A percentile compares a stretch with the other conserved stretches of the same genome.
These are phyloP conservation scores for Nicotiana otophora DNA, from an alignment of 257 asterid species.

Conservation along the genomic window DNA sequence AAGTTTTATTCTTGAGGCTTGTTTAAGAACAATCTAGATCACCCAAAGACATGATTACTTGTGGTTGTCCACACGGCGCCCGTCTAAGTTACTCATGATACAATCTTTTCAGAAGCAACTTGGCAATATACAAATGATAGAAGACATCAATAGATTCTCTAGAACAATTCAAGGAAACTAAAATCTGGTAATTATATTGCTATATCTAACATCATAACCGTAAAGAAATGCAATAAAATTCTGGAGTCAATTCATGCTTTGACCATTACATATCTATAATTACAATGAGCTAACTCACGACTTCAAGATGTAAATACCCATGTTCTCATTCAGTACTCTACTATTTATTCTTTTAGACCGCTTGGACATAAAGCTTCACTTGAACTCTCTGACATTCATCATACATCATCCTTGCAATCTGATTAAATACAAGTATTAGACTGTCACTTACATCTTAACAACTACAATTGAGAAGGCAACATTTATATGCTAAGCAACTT, in stretches of 20 bases:
- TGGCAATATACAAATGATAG: background rate
- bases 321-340: conserved; percentile 26
- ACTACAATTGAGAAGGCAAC: conserved; percentile 5
- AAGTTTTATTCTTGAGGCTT: too few relatives aligned
- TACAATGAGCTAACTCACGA: background rate
- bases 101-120: background rate
- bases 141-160: background rate
- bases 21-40: too few relatives aligned
- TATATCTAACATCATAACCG: background rate
- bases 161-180: background rate
- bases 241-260: background rate
- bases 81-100: background rate
- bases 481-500: background rate
- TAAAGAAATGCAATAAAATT: background rate
- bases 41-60: too few relatives aligned
- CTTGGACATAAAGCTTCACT: conserved; percentile 29
- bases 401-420: conserved; percentile 63
- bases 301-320: background rate
- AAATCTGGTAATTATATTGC: background rate
- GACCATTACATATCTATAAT: background rate
- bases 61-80: background rate
- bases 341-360: conserved; percentile 30
- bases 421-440: conserved; percentile 44
- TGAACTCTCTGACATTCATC: conserved; percentile 51
- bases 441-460: conserved; percentile 17